phyloP scores from a whole-genome alignment of 106 monocot species.

The Allium sativum region DNA sequence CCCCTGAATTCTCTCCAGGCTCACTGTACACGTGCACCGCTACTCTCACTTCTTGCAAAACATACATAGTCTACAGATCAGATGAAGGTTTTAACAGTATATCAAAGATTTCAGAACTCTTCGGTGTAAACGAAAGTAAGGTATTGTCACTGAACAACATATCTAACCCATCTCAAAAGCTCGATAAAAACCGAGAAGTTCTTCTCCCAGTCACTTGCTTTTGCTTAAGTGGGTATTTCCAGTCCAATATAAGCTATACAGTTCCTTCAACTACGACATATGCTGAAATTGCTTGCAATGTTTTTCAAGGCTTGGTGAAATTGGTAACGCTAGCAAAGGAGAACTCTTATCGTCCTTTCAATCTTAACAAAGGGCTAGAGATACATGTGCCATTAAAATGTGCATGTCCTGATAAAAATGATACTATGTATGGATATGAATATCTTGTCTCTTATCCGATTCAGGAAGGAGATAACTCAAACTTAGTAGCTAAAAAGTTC shows the following conservation, averaged over 20 bases:
- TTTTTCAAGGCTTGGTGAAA: conserved; percentile 22
- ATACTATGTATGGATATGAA: conserved; percentile 1
- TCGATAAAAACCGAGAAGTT: conserved; percentile 13
- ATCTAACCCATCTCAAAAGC: conserved; percentile 4
- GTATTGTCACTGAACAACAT: conserved; percentile 14
- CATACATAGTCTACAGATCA: conserved; percentile 23
- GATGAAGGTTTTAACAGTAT: conserved; percentile 10
- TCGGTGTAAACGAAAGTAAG: neutral
- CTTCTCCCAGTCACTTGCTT: conserved; percentile 15
- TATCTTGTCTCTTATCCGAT: conserved; percentile 29
- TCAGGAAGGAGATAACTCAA: neutral
- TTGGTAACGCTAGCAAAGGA: neutral
- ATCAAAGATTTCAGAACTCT: conserved; percentile 12
- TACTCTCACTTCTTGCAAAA: conserved; percentile 4
- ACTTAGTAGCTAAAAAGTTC: conserved; percentile 9
- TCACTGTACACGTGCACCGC: conserved; percentile 8
- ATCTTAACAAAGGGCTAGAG: neutral
- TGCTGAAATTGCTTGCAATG: conserved; percentile 10
- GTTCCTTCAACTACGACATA: neutral
- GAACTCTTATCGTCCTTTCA: neutral
- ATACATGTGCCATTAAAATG: conserved; percentile 17
- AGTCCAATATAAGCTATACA: conserved; percentile 1
- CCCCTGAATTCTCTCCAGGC: neutral
- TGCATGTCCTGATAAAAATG: conserved; percentile 17
- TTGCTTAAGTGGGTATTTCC: conserved; percentile 12